Conservation (phyloP, 2,329 filamentous ascomycete genomes). For the Mycosphaerella arachidis region DNA sequence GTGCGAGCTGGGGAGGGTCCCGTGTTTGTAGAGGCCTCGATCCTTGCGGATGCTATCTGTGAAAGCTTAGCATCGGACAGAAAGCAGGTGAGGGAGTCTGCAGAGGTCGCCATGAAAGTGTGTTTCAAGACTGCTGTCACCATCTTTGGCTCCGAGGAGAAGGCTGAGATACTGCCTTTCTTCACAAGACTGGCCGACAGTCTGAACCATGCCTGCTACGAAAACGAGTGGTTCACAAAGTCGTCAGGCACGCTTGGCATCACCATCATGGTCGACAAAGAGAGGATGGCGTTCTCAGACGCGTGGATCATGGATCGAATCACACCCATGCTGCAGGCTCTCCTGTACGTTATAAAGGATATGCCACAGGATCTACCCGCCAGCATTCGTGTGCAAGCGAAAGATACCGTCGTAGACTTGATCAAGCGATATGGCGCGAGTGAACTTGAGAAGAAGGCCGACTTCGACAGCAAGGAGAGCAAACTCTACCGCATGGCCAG, state of each 20-base stretch:
- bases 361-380: conserved; percentile 92
- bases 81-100: conserved; percentile 72
- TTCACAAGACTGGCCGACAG: conserved; percentile 77
- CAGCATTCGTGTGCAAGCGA: conserved; percentile 76
- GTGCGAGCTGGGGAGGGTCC: conserved; percentile 82
- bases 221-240: conserved; percentile 98
- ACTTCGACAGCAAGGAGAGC: conserved; percentile 63
- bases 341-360: conserved; percentile 97
- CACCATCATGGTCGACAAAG: conserved; percentile 77
- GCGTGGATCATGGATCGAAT: conserved; percentile 78
- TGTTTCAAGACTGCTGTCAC: conserved; percentile 71
- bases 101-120: conserved; percentile 70
- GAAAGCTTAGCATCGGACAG: conserved; percentile 87
- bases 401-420: conserved; percentile 69
- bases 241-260: conserved; percentile 89
- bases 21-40: conserved; percentile 77
- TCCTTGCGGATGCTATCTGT: conserved; percentile 83
- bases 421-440: conserved; percentile 76
- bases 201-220: conserved; percentile 92
- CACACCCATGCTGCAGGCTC: conserved; percentile 80
- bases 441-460: conserved; percentile 67
- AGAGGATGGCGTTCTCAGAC: conserved; percentile 77
- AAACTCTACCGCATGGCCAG: conserved; percentile 73
- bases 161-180: conserved; percentile 73
- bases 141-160: conserved; percentile 67